Base-by-base conservation (phyloP, 305 asterid genomes). In the Coffea humblotiana region DNA sequence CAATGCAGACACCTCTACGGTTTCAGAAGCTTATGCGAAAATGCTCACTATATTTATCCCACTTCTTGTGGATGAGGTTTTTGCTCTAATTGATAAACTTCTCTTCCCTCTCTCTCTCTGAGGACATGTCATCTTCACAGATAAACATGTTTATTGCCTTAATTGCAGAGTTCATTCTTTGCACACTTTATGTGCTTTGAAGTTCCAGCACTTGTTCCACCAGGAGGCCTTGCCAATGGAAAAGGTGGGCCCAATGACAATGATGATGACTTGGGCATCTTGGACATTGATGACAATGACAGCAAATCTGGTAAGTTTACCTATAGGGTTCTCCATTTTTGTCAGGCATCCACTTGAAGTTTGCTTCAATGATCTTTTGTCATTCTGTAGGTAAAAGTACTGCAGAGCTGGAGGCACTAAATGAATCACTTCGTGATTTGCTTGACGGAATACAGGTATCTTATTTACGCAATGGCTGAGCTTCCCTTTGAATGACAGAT, bases 171-270 rank as follows among this genome's bases (percentile, higher is more conserved):
- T 84, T 94, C 98, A 56, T 96, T 96, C 90, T 96, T 96, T 85
- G 99, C 99, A 65, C 98, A 93, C 90, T 96, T 96, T 85, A 94
- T 96, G 99, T 94, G 99, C 92, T 96, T 96, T 90, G 98, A 94
- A 89, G 98, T 96, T 86, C 98, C 98, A 79, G 94, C 95, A 81
- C 97, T 96, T 82, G 93, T 92, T 87, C 98, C 99, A 40, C 95
- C 95, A 48, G 97, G 98, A 81, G 92, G 94, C 80, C 83, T 83
- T 88, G 90, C 87, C 81, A 91, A 89, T 83, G 94, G 96, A 74
- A 88, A 90, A 88, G 79, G 86, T 78, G 88, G 82, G 60, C 86
- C 87, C 73, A 84, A 77, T 75, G 93, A 88, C 73, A 86, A 83
- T 76, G 88, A 79, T 82, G 98, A 91, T 84, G 98, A 94, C 86